Base-by-base conservation (phyloP, 1,284 basidiomycete species). In the Pulchroboletus neoregius region DNA sequence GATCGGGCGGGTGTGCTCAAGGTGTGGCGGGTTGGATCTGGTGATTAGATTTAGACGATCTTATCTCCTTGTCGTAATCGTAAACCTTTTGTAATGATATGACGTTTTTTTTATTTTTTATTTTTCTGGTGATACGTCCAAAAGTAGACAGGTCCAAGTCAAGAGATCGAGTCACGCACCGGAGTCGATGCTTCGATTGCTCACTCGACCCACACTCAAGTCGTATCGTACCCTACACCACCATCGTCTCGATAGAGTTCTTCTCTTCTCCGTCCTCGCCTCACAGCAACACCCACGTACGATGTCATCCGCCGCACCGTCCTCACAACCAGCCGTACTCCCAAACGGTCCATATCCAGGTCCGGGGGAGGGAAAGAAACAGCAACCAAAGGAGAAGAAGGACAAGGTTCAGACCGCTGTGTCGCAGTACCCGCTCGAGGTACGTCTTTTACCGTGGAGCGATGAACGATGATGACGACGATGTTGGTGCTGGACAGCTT, bases 1-100 rank as follows among this genome's bases (percentile, higher is more conserved):
- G 93, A 95, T 62, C 75, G 87, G 30, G 72, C 82, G 15, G 90
- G 90, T 3, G 80, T 82, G 22, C 75, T 93, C 49, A 92, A 92
- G 62, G 84, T 92, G 2, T 92, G 87, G 85, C 74, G 84, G 48
- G 77, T 88, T 11, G 86, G 88, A 35, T 63, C 69, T 28, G 53
- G 66, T 2, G 75, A 77, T 42, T 67, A 61, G 33, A 34, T 34
- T 20, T 4, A 4, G 20, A 20, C 20, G 20, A 20, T 20, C 20
- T 20, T 20, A 20, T 20, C 20, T 20, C 4, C n/a, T n/a, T n/a
- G n/a, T n/a, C n/a, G n/a, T n/a, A n/a, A 4, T 20, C 20, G 20
- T 20, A 20, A 20, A 20, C 4, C 3, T 4, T 20, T 20, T 20
- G 20, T 20, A 2, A 20, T 20, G 7, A 13, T 6, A 13, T 9